Conservation (phyloP, 208 protist genomes). For the Leishmania braziliensis region DNA sequence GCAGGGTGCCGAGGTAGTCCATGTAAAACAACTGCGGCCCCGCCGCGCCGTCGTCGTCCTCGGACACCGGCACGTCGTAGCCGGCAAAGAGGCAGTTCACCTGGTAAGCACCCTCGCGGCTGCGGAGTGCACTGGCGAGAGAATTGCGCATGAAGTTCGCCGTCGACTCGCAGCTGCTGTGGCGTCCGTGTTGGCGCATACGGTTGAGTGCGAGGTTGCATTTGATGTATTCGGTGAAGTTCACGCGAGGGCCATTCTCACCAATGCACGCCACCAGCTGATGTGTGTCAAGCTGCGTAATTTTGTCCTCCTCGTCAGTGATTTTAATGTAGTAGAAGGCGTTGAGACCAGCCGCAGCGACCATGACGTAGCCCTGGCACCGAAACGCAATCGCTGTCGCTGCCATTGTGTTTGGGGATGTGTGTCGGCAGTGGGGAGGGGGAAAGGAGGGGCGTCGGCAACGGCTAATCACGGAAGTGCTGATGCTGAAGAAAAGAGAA, state of each 20-base stretch:
- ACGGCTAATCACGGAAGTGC: neutral
- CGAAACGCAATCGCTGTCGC: conserved; percentile 90
- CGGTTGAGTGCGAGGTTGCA: conserved; percentile 89
- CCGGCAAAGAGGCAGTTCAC: conserved; percentile 93
- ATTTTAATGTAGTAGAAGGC: conserved; percentile 94
- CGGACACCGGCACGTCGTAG: conserved; percentile 82
- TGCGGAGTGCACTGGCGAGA: conserved; percentile 87
- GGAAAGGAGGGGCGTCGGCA: neutral
- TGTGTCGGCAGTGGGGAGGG: neutral
- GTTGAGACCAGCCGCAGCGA: conserved; percentile 80
- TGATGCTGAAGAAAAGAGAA: conserved; percentile 19
- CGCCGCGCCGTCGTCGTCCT: conserved; percentile 56
- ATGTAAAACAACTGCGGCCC: conserved; percentile 93
- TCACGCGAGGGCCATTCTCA: conserved; percentile 89
- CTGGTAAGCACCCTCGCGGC: conserved; percentile 82
- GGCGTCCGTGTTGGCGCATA: conserved; percentile 83
- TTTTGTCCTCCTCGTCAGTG: conserved; percentile 93
- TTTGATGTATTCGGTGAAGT: conserved; percentile 95
- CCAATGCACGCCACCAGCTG: conserved; percentile 91
- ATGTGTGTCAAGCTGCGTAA: conserved; percentile 85
- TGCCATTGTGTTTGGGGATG: conserved; percentile 49
- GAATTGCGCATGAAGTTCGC: conserved; percentile 90
- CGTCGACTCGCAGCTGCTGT: conserved; percentile 75
- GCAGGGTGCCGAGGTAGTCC: conserved; percentile 94
- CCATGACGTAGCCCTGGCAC: conserved; percentile 86